Conservation (phyloP, 495 filamentous ascomycete species). For the Penicillium flavigenum region DNA sequence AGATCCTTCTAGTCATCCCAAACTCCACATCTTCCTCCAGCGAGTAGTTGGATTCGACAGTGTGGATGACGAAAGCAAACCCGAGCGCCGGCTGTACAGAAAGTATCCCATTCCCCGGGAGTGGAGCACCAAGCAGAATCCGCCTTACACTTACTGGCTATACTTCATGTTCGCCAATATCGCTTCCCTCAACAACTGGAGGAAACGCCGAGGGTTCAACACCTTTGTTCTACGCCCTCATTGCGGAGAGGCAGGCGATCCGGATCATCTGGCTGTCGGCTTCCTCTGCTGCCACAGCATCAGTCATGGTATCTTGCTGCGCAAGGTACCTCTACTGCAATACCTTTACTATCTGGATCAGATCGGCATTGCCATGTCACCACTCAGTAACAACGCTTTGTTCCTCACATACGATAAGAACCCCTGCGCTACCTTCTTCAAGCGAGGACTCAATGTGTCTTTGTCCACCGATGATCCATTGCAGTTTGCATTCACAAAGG, state of each 20-base stretch:
- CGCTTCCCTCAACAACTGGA: slow-evolving; percentile 85
- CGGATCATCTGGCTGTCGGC: slow-evolving; percentile 90
- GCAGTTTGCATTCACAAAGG: slow-evolving; percentile 98
- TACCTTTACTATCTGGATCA: slow-evolving; percentile 98
- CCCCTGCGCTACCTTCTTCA: slow-evolving; percentile 92
- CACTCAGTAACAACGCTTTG: slow-evolving; percentile 93
- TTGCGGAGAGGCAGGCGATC: slow-evolving; percentile 95
- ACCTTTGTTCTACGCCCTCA: slow-evolving; percentile 92
- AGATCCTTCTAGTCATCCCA: slow-evolving; percentile 80
- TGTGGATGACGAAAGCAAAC: slow-evolving; percentile 97
- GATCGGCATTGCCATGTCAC: slow-evolving; percentile 98
- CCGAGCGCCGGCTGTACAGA: slow-evolving; percentile 82
- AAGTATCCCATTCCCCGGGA: slow-evolving; percentile 89
- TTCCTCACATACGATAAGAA: slow-evolving; percentile 98
- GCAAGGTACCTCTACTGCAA: slow-evolving; percentile 91
- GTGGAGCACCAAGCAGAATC: slow-evolving; percentile 92
- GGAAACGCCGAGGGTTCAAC: slow-evolving; percentile 89
- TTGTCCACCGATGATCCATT: slow-evolving; percentile 95
- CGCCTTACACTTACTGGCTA: slow-evolving; percentile 98
- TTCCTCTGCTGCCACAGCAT: slow-evolving; percentile 96
- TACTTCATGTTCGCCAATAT: slow-evolving; percentile 97
- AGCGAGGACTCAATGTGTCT: slow-evolving; percentile 90
- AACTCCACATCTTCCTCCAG: slow-evolving; percentile 92
- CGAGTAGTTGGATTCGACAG: slow-evolving; percentile 95
- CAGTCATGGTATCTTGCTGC: slow-evolving; percentile 87